Evolutionary conservation across 2,329 filamentous ascomycete species (phyloP), one percentile per base, ranked within the genome.

Genomic region (Colletotrichum euphorbiae): DNA sequence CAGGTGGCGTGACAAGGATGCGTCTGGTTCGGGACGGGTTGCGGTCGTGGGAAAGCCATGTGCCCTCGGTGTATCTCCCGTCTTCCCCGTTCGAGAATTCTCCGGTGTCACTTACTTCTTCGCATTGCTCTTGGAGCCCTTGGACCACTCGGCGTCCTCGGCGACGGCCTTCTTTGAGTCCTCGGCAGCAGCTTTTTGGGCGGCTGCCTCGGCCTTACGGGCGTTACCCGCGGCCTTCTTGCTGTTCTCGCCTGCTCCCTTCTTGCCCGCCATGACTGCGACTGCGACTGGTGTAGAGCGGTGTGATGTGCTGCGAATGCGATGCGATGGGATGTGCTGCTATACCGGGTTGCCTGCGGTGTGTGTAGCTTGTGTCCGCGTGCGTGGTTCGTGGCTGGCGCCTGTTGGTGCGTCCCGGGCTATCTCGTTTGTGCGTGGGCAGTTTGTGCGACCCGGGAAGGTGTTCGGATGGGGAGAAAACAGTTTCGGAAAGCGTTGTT

Each of bases 171-270:
- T 87, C 80, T 90, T 90, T 42, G 86, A 82, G 43, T 93, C 87
- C 68, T 90, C 90, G 3, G 80, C 89, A 0, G 93, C 93, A 67
- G 90, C 86, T 81, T 98, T 98, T 64, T 87, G 82, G 8, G 93
- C 92, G 1, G 94, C 95, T 3, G 89, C 90, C 55, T 98, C 94
- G 71, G 94, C 94, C 85, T 99, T 98, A 81, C 93, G 88, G 71
- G 94, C 94, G 80, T 98, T 93, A 71, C 95, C 96, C 8, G 91
- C 89, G 3, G 83, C 93, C 84, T 98, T 98, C 82, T 97, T 98
- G 79, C 86, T 91, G 81, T 92, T 93, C 71, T 97, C 94, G 61
- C 83, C 87, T 61, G 84, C 87, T 57, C 62, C 67, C 80, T 92
- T 94, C 80, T 92, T 93, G 73, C 86, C 87, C 31, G 85, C 90